phyloP scores from a whole-genome alignment of 192 early-diverging fungal genomes.

The Martensiomyces pterosporus region DNA sequence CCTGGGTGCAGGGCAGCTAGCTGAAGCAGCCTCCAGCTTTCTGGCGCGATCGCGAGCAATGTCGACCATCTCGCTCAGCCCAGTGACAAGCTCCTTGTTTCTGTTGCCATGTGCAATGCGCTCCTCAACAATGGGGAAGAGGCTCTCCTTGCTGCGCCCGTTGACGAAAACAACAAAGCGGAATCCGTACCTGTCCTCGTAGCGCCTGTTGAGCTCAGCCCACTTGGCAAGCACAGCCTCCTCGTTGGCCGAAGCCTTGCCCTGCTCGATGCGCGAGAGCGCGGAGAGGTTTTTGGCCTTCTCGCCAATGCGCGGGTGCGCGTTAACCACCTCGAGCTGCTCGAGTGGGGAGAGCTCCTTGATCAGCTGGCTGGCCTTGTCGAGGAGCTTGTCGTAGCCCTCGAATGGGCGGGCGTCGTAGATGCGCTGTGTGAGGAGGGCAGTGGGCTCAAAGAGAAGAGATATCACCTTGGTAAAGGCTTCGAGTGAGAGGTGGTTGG shows the following conservation, averaged over 20 bases:
- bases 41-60: constrained; percentile 78
- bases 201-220: constrained; percentile 60
- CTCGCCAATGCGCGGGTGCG: constrained; percentile 86
- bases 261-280: constrained; percentile 68
- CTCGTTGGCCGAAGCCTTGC: constrained; percentile 49
- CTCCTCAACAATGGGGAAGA: constrained; percentile 73
- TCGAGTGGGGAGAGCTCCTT: constrained; percentile 57
- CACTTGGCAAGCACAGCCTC: constrained; percentile 56
- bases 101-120: constrained; percentile 58
- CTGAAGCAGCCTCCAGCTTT: constrained; percentile 51
- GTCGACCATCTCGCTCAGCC: constrained; percentile 70
- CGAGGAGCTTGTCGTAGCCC: constrained; percentile 66
- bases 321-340: constrained; percentile 78
- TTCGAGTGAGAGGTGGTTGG: constrained; percentile 54
- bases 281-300: constrained; percentile 64
- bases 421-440: constrained; percentile 69
- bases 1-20: constrained; percentile 11
- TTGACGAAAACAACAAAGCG: constrained; percentile 82
- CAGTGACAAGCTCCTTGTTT: constrained; percentile 64
- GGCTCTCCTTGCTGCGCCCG: constrained; percentile 65
- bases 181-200: constrained; percentile 75
- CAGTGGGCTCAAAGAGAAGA: constrained; percentile 80
- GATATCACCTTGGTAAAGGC: constrained; percentile 61
- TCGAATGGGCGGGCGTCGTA: constrained; percentile 66
- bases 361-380: constrained; percentile 51